Conservation (phyloP, 2,329 filamentous ascomycete genomes). For the Tolypocladium inflatum region DNA sequence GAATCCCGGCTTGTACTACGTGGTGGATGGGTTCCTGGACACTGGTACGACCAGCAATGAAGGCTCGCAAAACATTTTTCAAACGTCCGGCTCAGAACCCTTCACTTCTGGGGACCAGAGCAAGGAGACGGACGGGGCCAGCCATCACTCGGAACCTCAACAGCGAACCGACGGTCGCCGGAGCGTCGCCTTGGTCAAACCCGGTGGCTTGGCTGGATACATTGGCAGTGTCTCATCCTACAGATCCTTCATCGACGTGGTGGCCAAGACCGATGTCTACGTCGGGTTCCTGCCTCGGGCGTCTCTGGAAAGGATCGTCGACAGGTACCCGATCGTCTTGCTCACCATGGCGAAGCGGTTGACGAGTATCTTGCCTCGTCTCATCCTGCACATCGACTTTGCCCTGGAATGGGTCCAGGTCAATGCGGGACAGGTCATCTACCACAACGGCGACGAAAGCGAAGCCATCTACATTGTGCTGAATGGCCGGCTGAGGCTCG, state of each 20-base stretch:
- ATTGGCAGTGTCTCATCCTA: constrained; percentile 92
- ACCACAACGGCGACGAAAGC: constrained; percentile 88
- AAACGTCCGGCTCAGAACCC: constrained; percentile 12
- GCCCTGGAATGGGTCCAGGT: constrained; percentile 98
- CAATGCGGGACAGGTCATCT: constrained; percentile 87
- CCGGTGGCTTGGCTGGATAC: constrained; percentile 88
- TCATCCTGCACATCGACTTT: constrained; percentile 96
- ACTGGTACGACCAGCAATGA: constrained; percentile 61
- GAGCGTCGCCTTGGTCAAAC: constrained; percentile 85
- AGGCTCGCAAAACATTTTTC: constrained; percentile 22
- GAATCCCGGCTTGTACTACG: constrained; percentile 95
- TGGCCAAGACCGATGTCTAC: constrained; percentile 96
- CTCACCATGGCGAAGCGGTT: constrained; percentile 93
- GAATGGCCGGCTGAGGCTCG: constrained; percentile 79
- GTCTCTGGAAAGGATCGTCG: constrained; percentile 83
- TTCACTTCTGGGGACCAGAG: not conserved
- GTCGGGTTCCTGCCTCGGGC: constrained; percentile 86
- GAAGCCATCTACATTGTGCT: constrained; percentile 97
- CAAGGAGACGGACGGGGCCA: not conserved
- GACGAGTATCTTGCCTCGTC: constrained; percentile 75
- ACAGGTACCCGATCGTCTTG: constrained; percentile 83
- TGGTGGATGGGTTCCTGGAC: constrained; percentile 93
- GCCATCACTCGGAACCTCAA: constrained; percentile 8
- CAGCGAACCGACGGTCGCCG: constrained; percentile 41
- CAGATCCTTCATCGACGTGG: constrained; percentile 90